Evolutionary conservation across 1,284 basidiomycete species (phyloP).

Genomic region (Kwoniella shivajii): DNA sequence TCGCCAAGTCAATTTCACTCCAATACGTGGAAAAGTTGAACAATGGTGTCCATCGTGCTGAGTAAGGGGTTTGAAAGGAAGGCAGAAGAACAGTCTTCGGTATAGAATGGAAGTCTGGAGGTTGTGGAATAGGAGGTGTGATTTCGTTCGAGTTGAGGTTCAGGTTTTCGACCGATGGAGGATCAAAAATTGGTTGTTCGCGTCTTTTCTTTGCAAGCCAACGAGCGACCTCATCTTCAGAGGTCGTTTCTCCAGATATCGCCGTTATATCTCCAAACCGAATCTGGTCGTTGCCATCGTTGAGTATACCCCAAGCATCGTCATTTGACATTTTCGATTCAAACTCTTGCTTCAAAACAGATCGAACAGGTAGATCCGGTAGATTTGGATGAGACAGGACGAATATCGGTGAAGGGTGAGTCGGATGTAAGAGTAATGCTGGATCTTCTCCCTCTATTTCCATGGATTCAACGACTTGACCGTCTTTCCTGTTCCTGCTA

Average conservation of each 20-base stretch:
- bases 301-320: constrained; percentile 50
- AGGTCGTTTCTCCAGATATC: neutral
- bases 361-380: constrained; percentile 22
- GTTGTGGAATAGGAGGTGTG: constrained; percentile 60
- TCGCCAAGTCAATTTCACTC: constrained; percentile 43
- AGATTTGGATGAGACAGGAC: constrained; percentile 46
- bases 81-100: constrained; percentile 46
- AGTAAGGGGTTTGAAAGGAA: constrained; percentile 31
- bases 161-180: constrained; percentile 29
- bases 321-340: constrained; percentile 28
- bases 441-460: constrained; percentile 35
- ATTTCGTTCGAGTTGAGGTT: constrained; percentile 46
- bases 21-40: constrained; percentile 57
- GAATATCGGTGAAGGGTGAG: constrained; percentile 52
- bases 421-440: constrained; percentile 46
- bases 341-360: constrained; percentile 24
- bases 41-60: constrained; percentile 52
- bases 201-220: constrained; percentile 47
- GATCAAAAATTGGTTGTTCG: constrained; percentile 46
- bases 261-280: constrained; percentile 58
- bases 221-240: constrained; percentile 41
- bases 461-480: neutral
- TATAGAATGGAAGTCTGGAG: constrained; percentile 45
- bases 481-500: constrained; percentile 4
- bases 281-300: constrained; percentile 71